phyloP scores from a whole-genome alignment of 441 rosid genomes.

The Populus hybrid region DNA sequence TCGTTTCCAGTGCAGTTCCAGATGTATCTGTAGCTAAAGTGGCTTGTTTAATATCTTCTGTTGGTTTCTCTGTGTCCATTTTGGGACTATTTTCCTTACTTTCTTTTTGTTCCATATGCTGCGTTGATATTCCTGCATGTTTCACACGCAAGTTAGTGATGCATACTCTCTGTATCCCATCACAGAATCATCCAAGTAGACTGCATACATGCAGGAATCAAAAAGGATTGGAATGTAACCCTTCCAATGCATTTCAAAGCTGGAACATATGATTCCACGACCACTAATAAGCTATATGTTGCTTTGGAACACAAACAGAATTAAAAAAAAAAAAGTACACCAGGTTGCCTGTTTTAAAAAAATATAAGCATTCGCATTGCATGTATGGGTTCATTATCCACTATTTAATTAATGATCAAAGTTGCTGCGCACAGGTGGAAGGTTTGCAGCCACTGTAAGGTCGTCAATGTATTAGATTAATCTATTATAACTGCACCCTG shows the following conservation, averaged over 20 bases:
- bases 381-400: too few species aligned
- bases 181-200: background rate
- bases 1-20: slow-evolving; percentile 24
- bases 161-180: background rate
- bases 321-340: background rate
- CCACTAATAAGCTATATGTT: background rate
- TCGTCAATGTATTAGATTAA: background rate
- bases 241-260: background rate
- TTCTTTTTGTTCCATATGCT: slow-evolving; percentile 27
- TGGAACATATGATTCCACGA: background rate
- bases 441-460: background rate
- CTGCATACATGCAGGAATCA: background rate
- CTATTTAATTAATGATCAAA: background rate
- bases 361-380: background rate
- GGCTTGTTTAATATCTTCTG: slow-evolving; percentile 28
- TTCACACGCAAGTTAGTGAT: slow-evolving; percentile 7
- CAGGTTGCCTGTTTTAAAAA: background rate
- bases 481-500: background rate
- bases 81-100: slow-evolving; percentile 17
- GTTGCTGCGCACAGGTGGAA: background rate
- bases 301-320: background rate
- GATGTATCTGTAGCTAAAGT: slow-evolving; percentile 22
- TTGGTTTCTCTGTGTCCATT: slow-evolving; percentile 27
- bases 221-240: background rate
- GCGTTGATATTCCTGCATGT: slow-evolving; percentile 27